Evolutionary conservation across 1,139 yeast genomes (phyloP).

Genomic region (Candida buenavistaensis): DNA sequence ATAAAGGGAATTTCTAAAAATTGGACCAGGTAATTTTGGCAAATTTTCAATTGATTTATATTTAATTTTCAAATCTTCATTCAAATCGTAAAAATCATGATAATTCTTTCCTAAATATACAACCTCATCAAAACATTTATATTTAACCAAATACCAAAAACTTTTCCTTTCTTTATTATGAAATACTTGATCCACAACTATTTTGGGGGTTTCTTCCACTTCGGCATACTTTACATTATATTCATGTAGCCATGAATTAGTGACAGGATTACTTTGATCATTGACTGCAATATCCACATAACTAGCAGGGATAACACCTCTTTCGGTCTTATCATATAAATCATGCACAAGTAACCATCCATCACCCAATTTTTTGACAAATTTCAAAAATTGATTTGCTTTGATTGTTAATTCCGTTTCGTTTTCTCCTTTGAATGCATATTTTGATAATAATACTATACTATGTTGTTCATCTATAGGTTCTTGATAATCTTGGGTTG

Average conservation of each 20-base stretch:
- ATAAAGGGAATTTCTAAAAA: conserved; percentile 12
- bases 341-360: conserved; percentile 40
- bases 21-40: conserved; percentile 43
- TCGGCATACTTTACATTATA: too few relatives aligned
- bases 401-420: conserved; percentile 27
- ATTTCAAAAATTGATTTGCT: conserved; percentile 32
- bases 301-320: conserved; percentile 37
- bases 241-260: conserved; percentile 30
- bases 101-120: conserved; percentile 32
- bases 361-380: conserved; percentile 33
- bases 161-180: conserved; percentile 13
- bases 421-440: conserved; percentile 29
- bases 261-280: conserved; percentile 31
- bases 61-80: conserved; percentile 17
- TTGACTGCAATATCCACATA: conserved; percentile 41
- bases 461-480: not conserved
- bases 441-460: conserved; percentile 32
- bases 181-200: conserved; percentile 5
- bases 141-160: conserved; percentile 36
- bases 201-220: too few relatives aligned
- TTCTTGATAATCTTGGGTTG: conserved; percentile 1
- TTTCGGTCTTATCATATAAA: conserved; percentile 25
- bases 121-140: conserved; percentile 20
- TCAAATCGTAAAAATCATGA: conserved; percentile 38
- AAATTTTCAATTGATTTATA: conserved; percentile 18